Evolutionary conservation across 805 yeast genomes (phyloP), one percentile per base, ranked within the genome.

Genomic region (Candida sonorensis): DNA sequence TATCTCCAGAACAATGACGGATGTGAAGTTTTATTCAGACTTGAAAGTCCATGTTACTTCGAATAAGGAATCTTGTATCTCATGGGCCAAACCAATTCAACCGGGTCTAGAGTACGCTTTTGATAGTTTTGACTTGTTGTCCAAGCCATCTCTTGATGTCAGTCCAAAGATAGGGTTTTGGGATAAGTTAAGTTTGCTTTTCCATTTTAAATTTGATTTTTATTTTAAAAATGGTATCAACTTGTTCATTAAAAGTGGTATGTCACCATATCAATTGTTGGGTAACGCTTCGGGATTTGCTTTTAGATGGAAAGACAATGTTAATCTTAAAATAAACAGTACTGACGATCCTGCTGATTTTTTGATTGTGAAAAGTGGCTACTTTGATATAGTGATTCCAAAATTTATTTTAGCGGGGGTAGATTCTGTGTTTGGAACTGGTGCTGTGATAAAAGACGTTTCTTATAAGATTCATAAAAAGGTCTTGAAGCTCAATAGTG

Each of bases 101-200:
- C 75, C 84, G 0, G 80, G 77, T 3, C 57, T 76, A 22, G 68
- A 67, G 48, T 67, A 78, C 17, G 70, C 76, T 2, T 73, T 78
- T 77, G 53, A 73, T 27, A 74, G 78, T 55, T 72, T 78, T 48
- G 86, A 79, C 51, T 73, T 67, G 31, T 65, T 78, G 32, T 76
- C 84, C 0, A 79, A 78, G 45, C 83, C 87, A 2, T 82, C 82
- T 3, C 51, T 77, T 17, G 87, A 79, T 48, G 74, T 75, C 1
- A 75, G 83, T 3, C 59, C 66, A 7, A 75, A 74, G 40, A 46
- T 79, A 7, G 87, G 87, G 4, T 75, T 78, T 44, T 79, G 87
- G 87, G 87, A 79, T 53, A 79, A 79, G 42, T 48, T 76, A 25
- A 64, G 81, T 3, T 58, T 73, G 15, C 45, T 71, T 7, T 45